Conservation (phyloP, 164 flowering plant species). For the Amborella trichopoda region DNA sequence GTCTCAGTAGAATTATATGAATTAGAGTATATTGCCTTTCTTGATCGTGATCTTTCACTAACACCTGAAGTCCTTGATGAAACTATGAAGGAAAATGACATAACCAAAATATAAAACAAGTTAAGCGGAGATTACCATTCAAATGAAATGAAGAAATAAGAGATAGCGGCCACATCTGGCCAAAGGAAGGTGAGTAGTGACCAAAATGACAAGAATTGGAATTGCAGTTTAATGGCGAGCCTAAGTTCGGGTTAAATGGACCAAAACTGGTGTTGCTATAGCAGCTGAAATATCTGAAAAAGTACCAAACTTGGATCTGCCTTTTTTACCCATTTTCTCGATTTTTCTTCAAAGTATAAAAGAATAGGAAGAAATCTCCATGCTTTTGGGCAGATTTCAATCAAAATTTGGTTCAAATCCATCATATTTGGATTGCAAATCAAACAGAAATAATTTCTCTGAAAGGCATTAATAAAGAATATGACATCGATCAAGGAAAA, state of each 20-base stretch:
- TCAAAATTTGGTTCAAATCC: too few species aligned
- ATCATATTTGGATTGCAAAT: too few species aligned
- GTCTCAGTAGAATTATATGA: slow-evolving; percentile 27
- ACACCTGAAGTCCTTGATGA: slow-evolving; percentile 19
- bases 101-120: neutral
- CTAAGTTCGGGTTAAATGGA: neutral
- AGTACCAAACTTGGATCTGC: too few species aligned
- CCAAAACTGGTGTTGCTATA: too few species aligned
- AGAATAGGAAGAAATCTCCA: too few species aligned
- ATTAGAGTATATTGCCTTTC: slow-evolving; percentile 20
- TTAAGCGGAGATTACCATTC: too few species aligned
- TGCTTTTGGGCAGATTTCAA: too few species aligned
- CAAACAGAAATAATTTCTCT: too few species aligned
- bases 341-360: neutral
- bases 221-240: neutral
- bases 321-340: too few species aligned
- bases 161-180: neutral
- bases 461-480: too few species aligned
- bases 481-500: too few species aligned
- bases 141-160: neutral
- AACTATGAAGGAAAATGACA: slow-evolving; percentile 6
- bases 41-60: slow-evolving; percentile 20
- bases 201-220: neutral
- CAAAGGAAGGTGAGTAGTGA: neutral
- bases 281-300: too few species aligned